Base-by-base conservation (phyloP, 257 asterid genomes). In the Plectranthus barbatus region DNA sequence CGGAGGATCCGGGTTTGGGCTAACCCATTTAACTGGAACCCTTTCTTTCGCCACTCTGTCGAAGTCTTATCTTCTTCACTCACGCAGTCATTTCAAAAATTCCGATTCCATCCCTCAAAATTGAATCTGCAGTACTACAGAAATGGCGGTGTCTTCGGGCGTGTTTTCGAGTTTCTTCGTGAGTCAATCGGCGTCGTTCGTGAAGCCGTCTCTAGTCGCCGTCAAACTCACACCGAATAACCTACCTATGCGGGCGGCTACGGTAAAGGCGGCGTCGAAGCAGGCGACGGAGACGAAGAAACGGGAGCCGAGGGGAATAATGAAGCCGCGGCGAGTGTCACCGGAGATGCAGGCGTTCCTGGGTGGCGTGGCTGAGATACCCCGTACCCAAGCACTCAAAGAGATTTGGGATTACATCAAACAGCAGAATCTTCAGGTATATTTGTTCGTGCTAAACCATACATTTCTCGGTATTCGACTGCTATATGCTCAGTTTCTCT, bases 381-480 rank as follows among this genome's bases (percentile, higher is more conserved):
- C 95, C n/a, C 90, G 95, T 3, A 86, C 97, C 45, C 82, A 84
- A 72, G 94, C 80, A 1, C 90, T 86, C 13, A 86, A 84, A 74
- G 75, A 72, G 69, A 84, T 91, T 80, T 91, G 96, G 98, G 90
- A 86, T 11, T 58, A 91, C 58, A 88, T 91, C 72, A 91, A 91
- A 56, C 54, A 56, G 67, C 66, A 86, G 67, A 56, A 81, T 51
- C 98, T 91, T 76, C 98, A 88, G 94, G 98, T 91, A 67, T 62
- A 13, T 45, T n/a, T 26, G 24, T 42, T 68, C 19, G 48, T 41
- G n/a, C 18, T 26, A 26, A 5, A 55, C 53, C 9, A 1, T 42
- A 64, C 19, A 26, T 26, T 26, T 2, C 62, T 44, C 6, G 23
- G 39, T 52, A 3, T 12, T n/a, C 15, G 8, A 5, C 26, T 23